Evolutionary conservation across 345 rosid species (phyloP).

Genomic region (Leavenworthia alabamica): DNA sequence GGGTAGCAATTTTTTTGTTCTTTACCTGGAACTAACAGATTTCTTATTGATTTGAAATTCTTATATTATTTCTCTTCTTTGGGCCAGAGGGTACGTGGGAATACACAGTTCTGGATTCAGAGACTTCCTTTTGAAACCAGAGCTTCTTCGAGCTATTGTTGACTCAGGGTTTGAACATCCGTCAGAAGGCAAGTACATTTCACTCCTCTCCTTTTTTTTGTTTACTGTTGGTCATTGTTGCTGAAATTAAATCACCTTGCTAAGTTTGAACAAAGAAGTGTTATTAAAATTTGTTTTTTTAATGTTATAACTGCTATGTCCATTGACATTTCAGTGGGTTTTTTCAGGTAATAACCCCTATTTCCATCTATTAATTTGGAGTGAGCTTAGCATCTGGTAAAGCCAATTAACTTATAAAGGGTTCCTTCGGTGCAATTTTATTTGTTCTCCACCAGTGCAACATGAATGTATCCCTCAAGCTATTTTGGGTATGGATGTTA

Average conservation of each 20-base stretch:
- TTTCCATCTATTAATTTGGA: slow-evolving; percentile 51
- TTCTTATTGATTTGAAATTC: no score
- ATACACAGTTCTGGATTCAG: slow-evolving; percentile 99
- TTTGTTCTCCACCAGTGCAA: slow-evolving; percentile 86
- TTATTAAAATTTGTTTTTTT: not conserved
- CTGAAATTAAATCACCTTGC: not conserved
- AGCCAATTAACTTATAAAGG: slow-evolving; percentile 63
- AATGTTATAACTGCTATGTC: not conserved
- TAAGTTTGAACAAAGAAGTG: not conserved
- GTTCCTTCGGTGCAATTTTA: slow-evolving; percentile 69
- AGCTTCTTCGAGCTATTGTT: slow-evolving; percentile 92
- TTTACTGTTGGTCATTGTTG: not conserved
- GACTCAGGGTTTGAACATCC: slow-evolving; percentile 99
- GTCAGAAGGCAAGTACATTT: slow-evolving; percentile 63
- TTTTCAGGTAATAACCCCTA: slow-evolving; percentile 10
- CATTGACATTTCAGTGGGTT: not conserved
- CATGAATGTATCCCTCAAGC: no score
- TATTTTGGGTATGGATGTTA: no score
- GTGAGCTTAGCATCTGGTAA: slow-evolving; percentile 55
- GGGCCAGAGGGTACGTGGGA: slow-evolving; percentile 80
- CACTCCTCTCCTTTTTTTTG: not conserved
- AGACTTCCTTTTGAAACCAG: no score
- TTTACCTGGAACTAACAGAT: not conserved
- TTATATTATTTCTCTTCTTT: not conserved
- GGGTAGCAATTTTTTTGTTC: not conserved